These are phyloP conservation scores for Anthostomella pinea DNA, from an alignment of 2,329 filamentous ascomycete species.

Conservation along the genomic window DNA sequence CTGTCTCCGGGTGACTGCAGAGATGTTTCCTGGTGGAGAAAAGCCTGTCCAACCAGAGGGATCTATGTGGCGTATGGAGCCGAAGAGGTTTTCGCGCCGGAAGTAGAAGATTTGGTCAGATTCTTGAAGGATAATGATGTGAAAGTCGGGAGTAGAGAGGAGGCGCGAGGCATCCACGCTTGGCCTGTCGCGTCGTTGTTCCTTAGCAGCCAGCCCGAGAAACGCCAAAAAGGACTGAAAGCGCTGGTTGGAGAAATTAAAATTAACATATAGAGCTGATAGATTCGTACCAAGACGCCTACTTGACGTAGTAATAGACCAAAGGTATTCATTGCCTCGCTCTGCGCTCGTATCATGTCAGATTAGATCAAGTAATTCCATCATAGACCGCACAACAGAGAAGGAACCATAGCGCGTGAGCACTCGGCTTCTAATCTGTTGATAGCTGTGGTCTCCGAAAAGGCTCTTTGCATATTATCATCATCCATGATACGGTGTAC, in stretches of 20 bases:
- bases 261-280: constrained; percentile 32
- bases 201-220: constrained; percentile 45
- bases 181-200: constrained; percentile 75
- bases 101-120: constrained; percentile 60
- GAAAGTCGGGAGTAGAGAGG: constrained; percentile 55
- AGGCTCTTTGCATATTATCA: constrained; percentile 33
- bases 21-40: constrained; percentile 63
- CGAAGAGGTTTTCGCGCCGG: constrained; percentile 74
- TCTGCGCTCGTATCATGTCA: constrained; percentile 40
- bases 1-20: constrained; percentile 71
- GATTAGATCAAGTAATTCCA: constrained; percentile 65
- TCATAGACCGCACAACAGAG: constrained; percentile 39
- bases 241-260: constrained; percentile 39
- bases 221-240: constrained; percentile 51
- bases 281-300: constrained; percentile 12
- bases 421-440: constrained; percentile 48
- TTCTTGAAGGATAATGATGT: constrained; percentile 53
- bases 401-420: constrained; percentile 45
- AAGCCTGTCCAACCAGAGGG: constrained; percentile 63
- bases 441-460: constrained; percentile 37
- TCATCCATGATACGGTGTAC: constrained; percentile 33
- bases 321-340: constrained; percentile 3
- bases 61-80: constrained; percentile 70
- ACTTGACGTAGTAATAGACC: constrained; percentile 7
- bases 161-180: constrained; percentile 69